These are phyloP conservation scores for Marasmius tenuissimus DNA, from an alignment of 1,284 basidiomycete genomes.

Conservation along the genomic window DNA sequence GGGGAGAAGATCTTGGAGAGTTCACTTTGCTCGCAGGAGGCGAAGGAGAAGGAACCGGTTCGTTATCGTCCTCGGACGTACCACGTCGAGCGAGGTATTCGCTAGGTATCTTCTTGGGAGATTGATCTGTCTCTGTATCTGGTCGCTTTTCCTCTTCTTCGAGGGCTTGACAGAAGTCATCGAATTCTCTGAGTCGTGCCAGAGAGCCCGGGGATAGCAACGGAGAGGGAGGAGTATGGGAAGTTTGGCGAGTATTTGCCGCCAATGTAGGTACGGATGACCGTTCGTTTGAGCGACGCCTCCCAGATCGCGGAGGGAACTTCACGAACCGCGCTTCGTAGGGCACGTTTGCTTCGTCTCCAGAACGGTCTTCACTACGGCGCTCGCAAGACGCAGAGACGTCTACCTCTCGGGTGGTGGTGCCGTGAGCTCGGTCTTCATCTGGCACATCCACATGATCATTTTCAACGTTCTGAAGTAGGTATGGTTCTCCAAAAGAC, in stretches of 20 bases:
- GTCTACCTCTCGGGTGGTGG: too few relatives aligned
- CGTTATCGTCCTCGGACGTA: neutral
- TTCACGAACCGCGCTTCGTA: too few relatives aligned
- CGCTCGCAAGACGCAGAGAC: too few relatives aligned
- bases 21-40: neutral
- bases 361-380: too few relatives aligned
- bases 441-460: too few relatives aligned
- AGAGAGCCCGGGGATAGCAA: slow-evolving; percentile 1
- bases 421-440: too few relatives aligned
- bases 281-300: too few relatives aligned
- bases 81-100: neutral
- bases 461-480: too few relatives aligned
- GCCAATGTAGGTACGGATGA: neutral
- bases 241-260: neutral
- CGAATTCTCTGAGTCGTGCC: slow-evolving; percentile 6
- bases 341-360: too few relatives aligned
- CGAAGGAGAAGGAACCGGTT: neutral
- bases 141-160: neutral
- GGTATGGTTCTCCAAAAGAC: too few relatives aligned
- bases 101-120: neutral
- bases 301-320: too few relatives aligned
- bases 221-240: neutral
- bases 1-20: neutral
- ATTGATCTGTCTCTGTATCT: neutral
- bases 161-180: slow-evolving; percentile 1